Conservation (phyloP, 2,329 filamentous ascomycete genomes). For the Gnomoniopsis smithogilvyi region DNA sequence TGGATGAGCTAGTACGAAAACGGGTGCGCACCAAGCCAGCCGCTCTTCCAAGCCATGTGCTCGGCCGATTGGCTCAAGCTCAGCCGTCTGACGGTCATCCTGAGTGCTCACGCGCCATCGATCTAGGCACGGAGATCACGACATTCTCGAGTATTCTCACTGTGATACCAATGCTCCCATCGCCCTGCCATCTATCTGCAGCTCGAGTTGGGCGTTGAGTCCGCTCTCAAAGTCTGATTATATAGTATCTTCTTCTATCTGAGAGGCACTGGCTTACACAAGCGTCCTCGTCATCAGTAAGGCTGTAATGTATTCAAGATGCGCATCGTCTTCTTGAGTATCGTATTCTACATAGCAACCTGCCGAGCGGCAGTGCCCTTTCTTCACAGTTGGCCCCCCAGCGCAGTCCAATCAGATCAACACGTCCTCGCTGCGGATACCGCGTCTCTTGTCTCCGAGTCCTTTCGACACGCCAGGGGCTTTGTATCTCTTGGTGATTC, state of each 20-base stretch:
- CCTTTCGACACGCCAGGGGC: conserved; percentile 21
- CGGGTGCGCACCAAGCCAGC: neutral
- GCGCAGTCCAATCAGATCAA: neutral
- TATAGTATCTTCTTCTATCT: neutral
- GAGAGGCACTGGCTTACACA: neutral
- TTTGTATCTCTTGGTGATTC: conserved; percentile 45
- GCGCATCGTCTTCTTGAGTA: neutral
- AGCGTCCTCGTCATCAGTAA: neutral
- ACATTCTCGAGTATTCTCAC: neutral
- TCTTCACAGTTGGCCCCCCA: neutral
- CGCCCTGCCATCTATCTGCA: neutral
- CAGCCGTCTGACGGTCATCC: neutral
- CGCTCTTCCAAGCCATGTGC: neutral
- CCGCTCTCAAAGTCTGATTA: neutral
- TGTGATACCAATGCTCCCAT: neutral
- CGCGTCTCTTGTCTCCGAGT: neutral
- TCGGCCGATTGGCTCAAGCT: conserved; percentile 9
- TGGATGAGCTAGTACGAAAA: neutral
- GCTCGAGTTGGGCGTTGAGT: neutral
- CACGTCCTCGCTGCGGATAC: conserved; percentile 3
- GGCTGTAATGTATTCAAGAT: neutral
- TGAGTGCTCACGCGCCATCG: conserved; percentile 4
- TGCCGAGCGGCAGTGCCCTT: neutral
- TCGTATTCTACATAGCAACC: neutral
- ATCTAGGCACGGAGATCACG: neutral